Evolutionary conservation across 371 early-diverging fungal species (phyloP), one percentile per base, ranked within the genome.

Genomic region (Sporodiniella umbellata): DNA sequence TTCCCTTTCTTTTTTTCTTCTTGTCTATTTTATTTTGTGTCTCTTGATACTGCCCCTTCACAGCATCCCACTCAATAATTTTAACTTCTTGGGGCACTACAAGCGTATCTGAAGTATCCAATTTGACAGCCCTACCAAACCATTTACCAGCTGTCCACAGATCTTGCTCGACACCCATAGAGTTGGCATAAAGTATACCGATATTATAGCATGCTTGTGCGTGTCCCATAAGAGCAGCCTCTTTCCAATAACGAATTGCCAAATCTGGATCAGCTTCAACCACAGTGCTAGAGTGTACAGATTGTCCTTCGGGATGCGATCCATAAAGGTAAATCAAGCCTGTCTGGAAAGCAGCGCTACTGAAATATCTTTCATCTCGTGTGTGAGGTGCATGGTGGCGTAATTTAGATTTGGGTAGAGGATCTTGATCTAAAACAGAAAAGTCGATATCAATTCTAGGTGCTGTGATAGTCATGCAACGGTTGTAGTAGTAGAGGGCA

Each of bases 171-270:
- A 76, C 65, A 24, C 77, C 73, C 64, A 72, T 68, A 11, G 71
- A 71, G 43, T 76, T 76, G 2, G 69, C 69, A 45, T 60, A 68
- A 47, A 72, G 54, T 33, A 76, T 72, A 43, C 69, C 77, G 28
- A 76, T 66, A 35, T 76, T 76, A 33, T 60, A 76, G 18, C 69
- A 72, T 6, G 77, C 70, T 48, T 76, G 73, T 1, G 77, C 77
- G 42, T 76, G 71, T 8, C 77, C 77, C 25, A 76, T 50, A 37
- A 73, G 33, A 10, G 69, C 68, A 15, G 73, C 71, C 31, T 72
- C 70, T 40, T 70, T 67, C 77, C 77, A 76, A 40, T 76, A 76
- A 14, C 72, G 57, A 15, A 73, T 46, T n/a, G 73, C 77, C 31
- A 72, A 51, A 8, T 55, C 45, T 24, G 77, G 67, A 53, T 72